These are phyloP conservation scores for Dryadomyces quercus-mongolicae DNA, from an alignment of 2,329 filamentous ascomycete genomes.

Conservation along the genomic window DNA sequence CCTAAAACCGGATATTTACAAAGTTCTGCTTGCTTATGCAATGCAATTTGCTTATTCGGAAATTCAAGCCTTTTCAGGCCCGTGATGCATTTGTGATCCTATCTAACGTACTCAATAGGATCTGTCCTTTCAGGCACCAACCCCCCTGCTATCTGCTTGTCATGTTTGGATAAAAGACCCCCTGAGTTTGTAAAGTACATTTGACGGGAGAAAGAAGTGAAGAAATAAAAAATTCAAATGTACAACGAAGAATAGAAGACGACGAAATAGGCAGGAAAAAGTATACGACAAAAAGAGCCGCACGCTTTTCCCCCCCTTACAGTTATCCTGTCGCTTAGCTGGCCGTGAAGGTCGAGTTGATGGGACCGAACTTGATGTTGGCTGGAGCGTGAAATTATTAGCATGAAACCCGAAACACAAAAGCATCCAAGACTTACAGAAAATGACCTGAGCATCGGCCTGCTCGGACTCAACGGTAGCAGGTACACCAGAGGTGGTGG, in stretches of 20 bases:
- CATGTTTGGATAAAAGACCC: background rate
- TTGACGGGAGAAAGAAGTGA: background rate
- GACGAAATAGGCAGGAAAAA: too few relatives aligned
- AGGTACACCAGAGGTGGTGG: slow-evolving; percentile 30
- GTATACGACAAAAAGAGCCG: too few relatives aligned
- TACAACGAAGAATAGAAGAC: slow-evolving; percentile 1
- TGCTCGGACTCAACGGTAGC: slow-evolving; percentile 26
- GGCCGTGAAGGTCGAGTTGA: slow-evolving; percentile 18
- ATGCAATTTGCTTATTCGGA: too few relatives aligned
- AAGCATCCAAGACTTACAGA: slow-evolving; percentile 13
- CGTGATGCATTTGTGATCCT: too few relatives aligned
- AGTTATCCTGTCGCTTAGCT: slow-evolving; percentile 7
- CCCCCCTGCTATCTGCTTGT: background rate
- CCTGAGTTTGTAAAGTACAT: background rate
- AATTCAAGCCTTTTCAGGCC: too few relatives aligned
- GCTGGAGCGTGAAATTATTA: slow-evolving; percentile 9
- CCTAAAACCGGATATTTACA: too few relatives aligned
- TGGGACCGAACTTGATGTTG: slow-evolving; percentile 21
- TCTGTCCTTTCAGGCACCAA: too few relatives aligned
- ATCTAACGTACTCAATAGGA: too few relatives aligned
- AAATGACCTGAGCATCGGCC: slow-evolving; percentile 23
- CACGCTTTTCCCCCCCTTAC: too few relatives aligned
- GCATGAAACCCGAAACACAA: background rate
- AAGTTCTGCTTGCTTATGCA: too few relatives aligned
- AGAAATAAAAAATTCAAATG: background rate